Base-by-base conservation (phyloP, 169 alveolate species). In the Plasmodium gaboni region DNA sequence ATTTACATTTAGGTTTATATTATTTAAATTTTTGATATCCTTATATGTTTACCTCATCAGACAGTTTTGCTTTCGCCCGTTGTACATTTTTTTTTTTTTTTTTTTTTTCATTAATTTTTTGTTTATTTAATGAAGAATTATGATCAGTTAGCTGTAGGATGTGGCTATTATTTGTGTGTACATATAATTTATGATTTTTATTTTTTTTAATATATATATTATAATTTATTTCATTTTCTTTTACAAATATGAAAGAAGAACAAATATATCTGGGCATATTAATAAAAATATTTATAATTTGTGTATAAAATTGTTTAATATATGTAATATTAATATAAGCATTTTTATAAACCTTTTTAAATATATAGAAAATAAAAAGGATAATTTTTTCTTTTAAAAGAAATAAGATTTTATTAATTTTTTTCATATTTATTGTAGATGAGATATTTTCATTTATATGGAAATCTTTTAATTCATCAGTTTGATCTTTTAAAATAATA, bases 201-300 rank as follows among this genome's bases (percentile, higher is more conserved):
- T 55, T 15, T 38, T 74, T 74, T 51, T 44, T 74, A 10, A 74
- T 22, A 42, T 74, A 74, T 17, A 74, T 12, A 61, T 44, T 46
- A 12, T 10, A 32, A 63, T 74, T 74, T 5, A 74, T 74, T 38
- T 74, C 88, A 8, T 70, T 63, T n/a, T 38, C 48, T 1, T 53
- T 22, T 44, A 74, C 28, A 38, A 74, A 74, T 42, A 74, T 2
- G 28, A 46, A 48, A 24, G 48, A 24, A 15, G 48, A 22, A 38
- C 50, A 46, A 32, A 74, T 13, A 12, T 74, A 57, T 44, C 32
- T 74, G 0, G 88, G 88, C 8, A 74, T 46, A 2, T 63, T 50
- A 4, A 74, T 15, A n/a, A 46, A 68, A n/a, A 74, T 51, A 42
- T 74, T 74, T 48, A 74, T 51, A 15, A 61, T 55, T 28, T 74